A percentile compares a stretch with the other conserved stretches of the same genome.
These are phyloP conservation scores for Hemisphaericaspora xylofermentans DNA, from an alignment of 1,139 yeast species.

Conservation along the genomic window DNA sequence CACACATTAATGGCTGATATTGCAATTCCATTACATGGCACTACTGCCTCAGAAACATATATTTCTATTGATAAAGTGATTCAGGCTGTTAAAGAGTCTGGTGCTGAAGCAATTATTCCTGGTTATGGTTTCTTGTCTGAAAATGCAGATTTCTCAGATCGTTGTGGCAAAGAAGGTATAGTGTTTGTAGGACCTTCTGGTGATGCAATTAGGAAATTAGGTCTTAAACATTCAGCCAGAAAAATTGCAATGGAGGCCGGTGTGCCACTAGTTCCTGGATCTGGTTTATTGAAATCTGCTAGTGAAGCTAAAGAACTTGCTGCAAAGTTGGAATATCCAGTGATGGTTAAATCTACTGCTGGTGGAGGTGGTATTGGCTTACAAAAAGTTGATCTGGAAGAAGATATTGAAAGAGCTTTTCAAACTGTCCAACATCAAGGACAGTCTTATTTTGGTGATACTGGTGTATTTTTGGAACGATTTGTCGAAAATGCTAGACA, in stretches of 20 bases:
- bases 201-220: conserved; percentile 84
- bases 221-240: conserved; percentile 94
- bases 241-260: conserved; percentile 85
- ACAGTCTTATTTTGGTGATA: conserved; percentile 85
- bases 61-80: conserved; percentile 81
- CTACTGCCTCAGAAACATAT: conserved; percentile 87
- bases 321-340: conserved; percentile 77
- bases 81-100: conserved; percentile 76
- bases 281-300: conserved; percentile 70
- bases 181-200: conserved; percentile 96
- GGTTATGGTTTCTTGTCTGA: conserved; percentile 97
- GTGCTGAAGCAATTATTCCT: conserved; percentile 91
- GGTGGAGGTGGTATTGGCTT: conserved; percentile 99
- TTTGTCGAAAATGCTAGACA: conserved; percentile 94
- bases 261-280: conserved; percentile 95
- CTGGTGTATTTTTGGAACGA: conserved; percentile 92
- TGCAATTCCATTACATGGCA: conserved; percentile 75
- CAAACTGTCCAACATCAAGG: conserved; percentile 94
- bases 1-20: conserved; percentile 84
- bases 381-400: conserved; percentile 83
- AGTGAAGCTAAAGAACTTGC: conserved; percentile 78
- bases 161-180: conserved; percentile 78
- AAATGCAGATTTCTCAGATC: conserved; percentile 92
- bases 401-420: conserved; percentile 78
- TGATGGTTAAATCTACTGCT: conserved; percentile 96